Base-by-base conservation (phyloP, 345 rosid species). In the Salix viminalis region DNA sequence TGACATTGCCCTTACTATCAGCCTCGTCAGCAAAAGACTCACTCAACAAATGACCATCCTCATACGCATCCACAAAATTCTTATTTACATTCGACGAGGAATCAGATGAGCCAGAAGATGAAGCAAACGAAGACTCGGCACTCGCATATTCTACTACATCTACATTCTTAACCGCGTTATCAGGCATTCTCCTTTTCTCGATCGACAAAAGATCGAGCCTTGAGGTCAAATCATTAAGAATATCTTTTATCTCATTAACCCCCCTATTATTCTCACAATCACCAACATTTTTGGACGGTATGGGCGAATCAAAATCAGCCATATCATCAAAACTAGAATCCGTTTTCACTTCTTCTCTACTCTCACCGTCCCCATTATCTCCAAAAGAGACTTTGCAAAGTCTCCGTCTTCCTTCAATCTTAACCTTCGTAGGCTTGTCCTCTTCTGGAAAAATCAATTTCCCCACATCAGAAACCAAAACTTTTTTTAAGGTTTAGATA, bases 171-270 rank as follows among this genome's bases (percentile, higher is more conserved):
- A 37, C 79, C 19, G 69, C 18, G 30, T 75, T 72, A 84, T 77
- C 73, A 52, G 91, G 86, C 19, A 36, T 78, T 76, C 69, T 72
- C 74, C 75, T 89, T 83, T 84, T 92, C 80, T 96, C 87, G 78
- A 96, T 91, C 3, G 97, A 91, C 85, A 92, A 72, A 37, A 91
- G 80, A 72, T 89, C 95, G 70, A 96, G 91, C 91, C 84, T 91
- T 3, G 91, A 84, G 80, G 86, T 93, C 84, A 96, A 82, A 65
- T 89, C 91, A 75, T 86, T 86, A 71, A 96, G 89, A 82, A 92
- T 91, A 87, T 92, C 92, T 84, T 91, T 86, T 72, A 96, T 91
- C 76, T 93, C 92, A 82, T 79, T 83, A 34, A 72, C 83, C 71
- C 73, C 83, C 42, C 15, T 69, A 71, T 75, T 56, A 32, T 56